Conservation (phyloP, 768 basidiomycete species). For the Podaxis sp. region DNA sequence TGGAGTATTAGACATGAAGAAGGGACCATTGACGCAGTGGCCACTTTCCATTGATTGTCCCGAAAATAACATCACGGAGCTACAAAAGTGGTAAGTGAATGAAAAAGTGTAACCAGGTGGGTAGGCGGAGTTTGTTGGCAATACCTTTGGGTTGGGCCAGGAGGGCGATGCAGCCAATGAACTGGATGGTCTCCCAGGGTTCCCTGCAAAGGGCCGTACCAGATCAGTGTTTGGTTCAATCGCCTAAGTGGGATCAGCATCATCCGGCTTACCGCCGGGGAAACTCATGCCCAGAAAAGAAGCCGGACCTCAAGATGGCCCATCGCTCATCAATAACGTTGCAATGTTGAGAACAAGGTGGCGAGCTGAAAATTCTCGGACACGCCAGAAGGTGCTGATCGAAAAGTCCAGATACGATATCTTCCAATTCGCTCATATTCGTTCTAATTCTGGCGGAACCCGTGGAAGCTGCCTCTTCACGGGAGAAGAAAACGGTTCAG, state of each 20-base stretch:
- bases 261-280: slow-evolving; percentile 8
- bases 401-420: background rate
- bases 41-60: background rate
- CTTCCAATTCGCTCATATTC: background rate
- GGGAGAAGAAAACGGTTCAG: background rate
- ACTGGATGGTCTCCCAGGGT: background rate
- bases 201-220: background rate
- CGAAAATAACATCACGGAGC: background rate
- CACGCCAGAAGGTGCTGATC: background rate
- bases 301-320: background rate
- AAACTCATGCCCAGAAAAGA: background rate
- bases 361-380: background rate
- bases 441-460: background rate
- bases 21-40: background rate
- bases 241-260: background rate
- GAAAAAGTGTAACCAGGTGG: background rate
- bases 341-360: background rate
- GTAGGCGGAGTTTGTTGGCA: slow-evolving; percentile 13
- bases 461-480: background rate
- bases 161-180: background rate
- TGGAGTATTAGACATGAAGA: background rate
- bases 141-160: background rate
- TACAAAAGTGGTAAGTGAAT: background rate
- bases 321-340: background rate
- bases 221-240: background rate